phyloP scores from a whole-genome alignment of 2,329 filamentous ascomycete species.

The Xylariaceae sp. region DNA sequence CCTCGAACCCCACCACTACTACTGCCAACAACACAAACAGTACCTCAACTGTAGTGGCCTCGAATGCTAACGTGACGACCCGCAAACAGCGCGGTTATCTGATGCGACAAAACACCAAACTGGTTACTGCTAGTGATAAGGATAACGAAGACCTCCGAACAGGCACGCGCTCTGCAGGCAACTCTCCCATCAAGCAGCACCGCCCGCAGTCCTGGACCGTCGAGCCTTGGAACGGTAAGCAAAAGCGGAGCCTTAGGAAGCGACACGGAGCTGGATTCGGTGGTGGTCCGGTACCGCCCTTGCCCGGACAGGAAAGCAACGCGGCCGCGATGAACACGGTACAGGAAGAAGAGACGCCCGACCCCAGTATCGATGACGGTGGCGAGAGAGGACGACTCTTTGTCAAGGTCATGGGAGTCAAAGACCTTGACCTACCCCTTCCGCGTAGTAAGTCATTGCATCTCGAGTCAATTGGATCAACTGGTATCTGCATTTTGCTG shows the following conservation, averaged over 20 bases:
- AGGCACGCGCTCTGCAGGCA: conserved; percentile 56
- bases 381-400: conserved; percentile 87
- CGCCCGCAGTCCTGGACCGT: conserved; percentile 93
- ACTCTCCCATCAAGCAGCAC: conserved; percentile 63
- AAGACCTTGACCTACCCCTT: conserved; percentile 86
- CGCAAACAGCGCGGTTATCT: conserved; percentile 88
- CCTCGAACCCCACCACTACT: conserved; percentile 17
- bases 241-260: conserved; percentile 60
- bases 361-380: conserved; percentile 63
- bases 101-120: conserved; percentile 97
- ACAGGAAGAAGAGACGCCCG: conserved; percentile 60
- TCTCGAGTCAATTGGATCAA: background rate
- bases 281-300: conserved; percentile 70
- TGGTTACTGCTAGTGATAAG: conserved; percentile 86
- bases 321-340: conserved; percentile 60
- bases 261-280: conserved; percentile 40
- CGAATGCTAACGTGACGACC: conserved; percentile 58
- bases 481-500: no score
- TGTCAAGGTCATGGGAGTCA: conserved; percentile 97
- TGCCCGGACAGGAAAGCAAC: conserved; percentile 85
- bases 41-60: conserved; percentile 20
- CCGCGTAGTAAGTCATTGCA: conserved; percentile 67
- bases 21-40: conserved; percentile 19
- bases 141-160: conserved; percentile 50
- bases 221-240: conserved; percentile 89